A percentile compares a stretch with the other conserved stretches of the same genome.
phyloP scores from a whole-genome alignment of 2,329 filamentous ascomycete species.

The Alternaria sp. region DNA sequence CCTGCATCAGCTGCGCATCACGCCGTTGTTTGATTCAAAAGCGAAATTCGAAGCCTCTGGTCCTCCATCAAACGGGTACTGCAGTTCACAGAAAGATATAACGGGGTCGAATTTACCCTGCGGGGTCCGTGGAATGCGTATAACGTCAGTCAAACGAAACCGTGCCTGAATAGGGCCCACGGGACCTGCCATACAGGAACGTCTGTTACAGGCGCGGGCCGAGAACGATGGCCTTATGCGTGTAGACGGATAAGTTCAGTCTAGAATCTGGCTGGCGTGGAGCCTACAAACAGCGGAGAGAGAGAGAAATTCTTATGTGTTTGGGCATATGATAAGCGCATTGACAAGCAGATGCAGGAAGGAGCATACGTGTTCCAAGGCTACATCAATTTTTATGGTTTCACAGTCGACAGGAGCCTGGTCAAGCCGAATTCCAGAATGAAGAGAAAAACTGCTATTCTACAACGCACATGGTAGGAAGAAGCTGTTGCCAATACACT shows the following conservation, averaged over 20 bases:
- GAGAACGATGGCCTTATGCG: neutral
- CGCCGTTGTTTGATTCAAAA: neutral
- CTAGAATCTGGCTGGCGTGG: neutral
- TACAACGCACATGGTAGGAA: neutral
- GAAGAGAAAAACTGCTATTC: neutral
- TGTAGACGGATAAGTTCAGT: neutral
- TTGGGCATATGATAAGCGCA: neutral
- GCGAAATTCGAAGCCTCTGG: neutral
- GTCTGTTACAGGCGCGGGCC: conserved; percentile 4
- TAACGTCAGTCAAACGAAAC: neutral
- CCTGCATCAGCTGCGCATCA: conserved; percentile 6
- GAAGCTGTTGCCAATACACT: neutral
- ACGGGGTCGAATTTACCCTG: too few relatives aligned
- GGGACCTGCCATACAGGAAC: conserved; percentile 4
- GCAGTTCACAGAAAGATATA: neutral
- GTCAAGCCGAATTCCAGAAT: neutral
- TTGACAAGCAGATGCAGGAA: neutral
- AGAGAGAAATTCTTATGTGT: neutral
- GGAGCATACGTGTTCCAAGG: neutral
- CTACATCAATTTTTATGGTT: neutral
- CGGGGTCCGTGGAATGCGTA: neutral
- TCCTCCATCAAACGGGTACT: neutral
- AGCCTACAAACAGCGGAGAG: neutral
- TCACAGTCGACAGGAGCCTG: neutral
- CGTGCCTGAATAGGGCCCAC: neutral